phyloP scores from a whole-genome alignment of 2,329 filamentous ascomycete species.

The Apiospora kogelbergensis region DNA sequence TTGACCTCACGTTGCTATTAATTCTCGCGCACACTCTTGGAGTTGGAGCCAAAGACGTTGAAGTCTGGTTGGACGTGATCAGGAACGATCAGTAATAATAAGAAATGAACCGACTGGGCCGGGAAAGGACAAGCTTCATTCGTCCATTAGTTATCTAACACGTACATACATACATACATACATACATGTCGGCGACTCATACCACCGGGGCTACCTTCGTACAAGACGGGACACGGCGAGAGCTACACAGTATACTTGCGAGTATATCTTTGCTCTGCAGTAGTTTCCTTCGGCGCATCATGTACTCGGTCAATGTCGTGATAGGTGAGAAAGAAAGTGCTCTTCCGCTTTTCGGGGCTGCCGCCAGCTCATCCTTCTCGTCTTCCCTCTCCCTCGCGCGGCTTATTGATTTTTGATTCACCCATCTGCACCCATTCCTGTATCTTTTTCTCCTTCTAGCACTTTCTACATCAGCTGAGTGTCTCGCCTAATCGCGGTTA shows the following conservation, averaged over 20 bases:
- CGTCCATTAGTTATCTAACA: not conserved
- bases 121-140: slow-evolving; percentile 6
- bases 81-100: not conserved
- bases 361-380: not conserved
- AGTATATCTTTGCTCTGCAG: not conserved
- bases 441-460: not conserved
- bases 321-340: not conserved
- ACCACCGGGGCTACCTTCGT: not conserved
- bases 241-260: not conserved
- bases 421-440: not conserved
- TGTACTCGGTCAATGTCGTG: not conserved
- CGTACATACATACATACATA: no score
- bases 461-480: not conserved
- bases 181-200: slow-evolving; percentile 1
- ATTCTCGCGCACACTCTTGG: not conserved
- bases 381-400: not conserved
- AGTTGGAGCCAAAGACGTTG: not conserved
- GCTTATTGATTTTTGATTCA: not conserved
- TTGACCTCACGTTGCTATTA: not conserved
- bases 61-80: not conserved
- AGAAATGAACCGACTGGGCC: not conserved
- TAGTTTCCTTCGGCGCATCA: not conserved
- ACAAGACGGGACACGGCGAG: not conserved
- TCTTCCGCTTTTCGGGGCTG: slow-evolving; percentile 5
- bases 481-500: slow-evolving; percentile 7